Base-by-base conservation (phyloP, 1,139 yeast genomes). In the Geotrichum europaeum region DNA sequence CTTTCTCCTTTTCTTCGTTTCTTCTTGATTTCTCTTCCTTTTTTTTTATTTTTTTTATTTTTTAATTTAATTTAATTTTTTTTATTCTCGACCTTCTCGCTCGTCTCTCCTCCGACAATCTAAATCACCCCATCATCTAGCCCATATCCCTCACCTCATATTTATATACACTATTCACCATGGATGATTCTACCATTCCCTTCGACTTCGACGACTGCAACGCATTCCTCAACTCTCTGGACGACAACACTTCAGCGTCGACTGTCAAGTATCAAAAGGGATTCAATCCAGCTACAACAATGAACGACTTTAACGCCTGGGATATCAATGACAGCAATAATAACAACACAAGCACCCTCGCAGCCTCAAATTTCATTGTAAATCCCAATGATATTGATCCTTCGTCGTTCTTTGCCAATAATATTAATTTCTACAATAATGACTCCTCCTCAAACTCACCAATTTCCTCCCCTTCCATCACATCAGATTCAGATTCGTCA, bases 201-300 rank as follows among this genome's bases (percentile, higher is more conserved):
- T 67, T 67, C 59, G 68, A 67, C 53, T 66, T 66, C 50, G 67
- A 65, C 9, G 70, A 67, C 62, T 67, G 70, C 60, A 69, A 67
- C 57, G 58, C 67, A 20, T 67, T 65, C 40, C 57, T 67, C 34
- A 65, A 64, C 55, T 63, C 68, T 10, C 55, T 67, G 43, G 68
- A 67, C 43, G 49, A 60, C 53, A 53, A 51, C 36, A 13, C 60
- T 25, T 30, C 58, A 25, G 51, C 28, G 43, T 36, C n/a, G 45
- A 40, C 25, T 22, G 52, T 36, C 51, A 49, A 7, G 51, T 34
- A n/a, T 18, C 40, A 36, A 22, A 53, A 43, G 36, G 22, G 28
- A 10, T 24, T 53, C 18, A 10, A 30, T 36, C 43, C 28, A 25
- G 49, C 45, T 43, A 45, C 59, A 51, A 34, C 51, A 25, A 30